phyloP scores from a whole-genome alignment of 2,329 filamentous ascomycete species.

The Aureobasidium namibiae region DNA sequence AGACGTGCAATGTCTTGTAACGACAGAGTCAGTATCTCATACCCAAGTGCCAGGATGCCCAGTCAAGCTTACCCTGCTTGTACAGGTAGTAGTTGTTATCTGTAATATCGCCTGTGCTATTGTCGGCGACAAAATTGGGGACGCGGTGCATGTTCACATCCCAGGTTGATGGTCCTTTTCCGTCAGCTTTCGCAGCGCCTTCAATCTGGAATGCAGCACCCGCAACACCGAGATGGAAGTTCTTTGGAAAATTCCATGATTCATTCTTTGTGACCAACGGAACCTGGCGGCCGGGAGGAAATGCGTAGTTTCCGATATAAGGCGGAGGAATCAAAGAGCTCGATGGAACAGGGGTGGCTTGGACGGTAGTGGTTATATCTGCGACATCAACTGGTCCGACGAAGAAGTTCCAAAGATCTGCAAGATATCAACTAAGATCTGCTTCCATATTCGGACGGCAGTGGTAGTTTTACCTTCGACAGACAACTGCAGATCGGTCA shows the following conservation, averaged over 20 bases:
- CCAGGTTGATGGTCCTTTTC: constrained; percentile 23
- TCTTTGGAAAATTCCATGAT: constrained; percentile 18
- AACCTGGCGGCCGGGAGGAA: constrained; percentile 25
- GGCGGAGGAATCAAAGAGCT: constrained; percentile 26
- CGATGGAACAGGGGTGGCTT: constrained; percentile 28
- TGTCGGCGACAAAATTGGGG: constrained; percentile 25
- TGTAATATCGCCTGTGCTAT: constrained; percentile 36
- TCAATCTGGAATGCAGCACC: constrained; percentile 28
- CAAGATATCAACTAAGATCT: neutral
- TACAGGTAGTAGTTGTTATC: constrained; percentile 37
- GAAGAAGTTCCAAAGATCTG: constrained; percentile 24
- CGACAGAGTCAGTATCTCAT: no score
- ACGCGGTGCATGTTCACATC: constrained; percentile 28
- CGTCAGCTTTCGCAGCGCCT: constrained; percentile 23
- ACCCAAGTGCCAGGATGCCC: no score
- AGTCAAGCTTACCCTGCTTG: constrained; percentile 7
- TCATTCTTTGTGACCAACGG: constrained; percentile 23
- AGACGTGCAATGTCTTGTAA: constrained; percentile 27
- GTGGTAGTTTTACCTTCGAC: constrained; percentile 14
- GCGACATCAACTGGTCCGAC: constrained; percentile 23
- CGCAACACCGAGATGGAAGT: constrained; percentile 34
- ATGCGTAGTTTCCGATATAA: constrained; percentile 22
- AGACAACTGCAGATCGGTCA: constrained; percentile 18
- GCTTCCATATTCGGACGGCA: neutral
- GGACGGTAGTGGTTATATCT: constrained; percentile 22